Evolutionary conservation across 495 filamentous ascomycete species (phyloP), one percentile per base, ranked within the genome.

Genomic region (Cercophora newfieldiana): DNA sequence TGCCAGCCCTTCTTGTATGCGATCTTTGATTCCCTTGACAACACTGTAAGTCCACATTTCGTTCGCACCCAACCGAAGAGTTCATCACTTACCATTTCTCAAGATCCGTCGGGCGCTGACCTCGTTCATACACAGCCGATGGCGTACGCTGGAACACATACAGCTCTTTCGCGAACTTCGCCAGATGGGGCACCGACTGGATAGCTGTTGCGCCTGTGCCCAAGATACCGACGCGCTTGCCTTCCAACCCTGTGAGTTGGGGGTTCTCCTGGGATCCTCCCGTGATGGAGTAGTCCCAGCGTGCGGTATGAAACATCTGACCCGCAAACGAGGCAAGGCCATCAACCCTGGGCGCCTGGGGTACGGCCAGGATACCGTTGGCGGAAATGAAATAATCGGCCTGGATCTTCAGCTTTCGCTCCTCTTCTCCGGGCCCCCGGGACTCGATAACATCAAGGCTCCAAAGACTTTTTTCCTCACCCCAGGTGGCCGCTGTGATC

Each of bases 71-170:
- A 16, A n/a, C n/a, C n/a, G 26, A 57, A n/a, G 26, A 29, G 12
- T 30, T 33, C 26, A 54, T 19, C 4, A 64, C 66, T 66, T 24
- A 72, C 72, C 77, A 87, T 61, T 78, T 80, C 31, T 79, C 71
- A 0, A 75, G 70, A 49, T 86, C 82, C 0, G 83, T 89, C 7
- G 71, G 62, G 48, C 75, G 73, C 56, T 90, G 79, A 2, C 76
- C 75, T 22, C 85, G 85, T 31, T 24, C 19, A 59, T 78, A 80
- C 3, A 89, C 82, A 0, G 79, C 63, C 0, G 86, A 78, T 22
- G 85, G 83, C 21, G 85, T 87, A 14, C 84, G 83, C 64, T 87
- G 85, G 66, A 86, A 80, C 26, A 87, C 80, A 63, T 82, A 84
- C 4, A 87, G 59, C 51, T 86, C 77, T 63, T 85, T 80, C 0